Conservation (phyloP, 208 protist genomes). For the Trypanosoma vivax region DNA sequence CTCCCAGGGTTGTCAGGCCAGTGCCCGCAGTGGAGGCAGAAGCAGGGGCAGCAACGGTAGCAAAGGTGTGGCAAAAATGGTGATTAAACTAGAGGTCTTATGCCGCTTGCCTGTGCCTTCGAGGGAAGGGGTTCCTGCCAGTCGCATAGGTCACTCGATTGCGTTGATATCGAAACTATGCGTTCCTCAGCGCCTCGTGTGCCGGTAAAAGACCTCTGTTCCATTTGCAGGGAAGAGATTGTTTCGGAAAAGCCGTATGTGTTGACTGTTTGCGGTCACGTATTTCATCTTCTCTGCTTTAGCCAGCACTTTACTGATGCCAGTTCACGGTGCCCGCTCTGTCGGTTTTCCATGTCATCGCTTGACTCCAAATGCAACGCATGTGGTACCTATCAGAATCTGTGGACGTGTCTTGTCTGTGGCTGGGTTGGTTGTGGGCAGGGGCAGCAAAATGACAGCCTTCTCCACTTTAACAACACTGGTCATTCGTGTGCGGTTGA, state of each 20-base stretch:
- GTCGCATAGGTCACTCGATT: background rate
- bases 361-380: slow-evolving; percentile 56
- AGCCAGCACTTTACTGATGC: slow-evolving; percentile 32
- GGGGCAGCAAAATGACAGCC: slow-evolving; percentile 39
- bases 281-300: slow-evolving; percentile 69
- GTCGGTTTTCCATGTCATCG: slow-evolving; percentile 69
- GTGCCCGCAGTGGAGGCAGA: no score
- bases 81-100: no score
- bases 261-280: slow-evolving; percentile 67
- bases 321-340: slow-evolving; percentile 63
- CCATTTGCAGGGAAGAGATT: slow-evolving; percentile 68
- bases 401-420: slow-evolving; percentile 85
- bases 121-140: background rate
- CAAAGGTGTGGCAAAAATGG: no score
- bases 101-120: no score
- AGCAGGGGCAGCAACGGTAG: no score
- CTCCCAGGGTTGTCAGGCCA: no score
- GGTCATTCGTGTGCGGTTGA: slow-evolving; percentile 73
- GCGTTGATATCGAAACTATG: no score
- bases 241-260: slow-evolving; percentile 30
- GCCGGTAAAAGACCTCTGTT: slow-evolving; percentile 35
- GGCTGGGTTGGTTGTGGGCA: slow-evolving; percentile 68
- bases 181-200: background rate
- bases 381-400: slow-evolving; percentile 68
- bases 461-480: slow-evolving; percentile 49